These are phyloP conservation scores for Setomelanomma holmii DNA, from an alignment of 2,329 filamentous ascomycete species.

Conservation along the genomic window DNA sequence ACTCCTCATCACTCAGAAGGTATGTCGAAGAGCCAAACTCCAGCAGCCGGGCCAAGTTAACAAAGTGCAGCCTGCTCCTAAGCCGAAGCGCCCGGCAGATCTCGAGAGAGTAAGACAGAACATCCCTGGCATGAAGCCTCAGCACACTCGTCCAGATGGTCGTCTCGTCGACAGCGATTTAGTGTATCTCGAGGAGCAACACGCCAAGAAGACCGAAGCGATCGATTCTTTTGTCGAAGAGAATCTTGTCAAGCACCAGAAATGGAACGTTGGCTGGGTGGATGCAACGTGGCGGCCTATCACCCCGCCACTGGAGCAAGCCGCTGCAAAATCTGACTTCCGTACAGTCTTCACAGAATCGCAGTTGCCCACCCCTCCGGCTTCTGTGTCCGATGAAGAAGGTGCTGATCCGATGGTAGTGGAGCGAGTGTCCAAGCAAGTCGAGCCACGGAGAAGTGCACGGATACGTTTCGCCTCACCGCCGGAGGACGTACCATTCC, in stretches of 20 bases:
- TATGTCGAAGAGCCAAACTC: constrained; percentile 53
- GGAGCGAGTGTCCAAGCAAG: constrained; percentile 41
- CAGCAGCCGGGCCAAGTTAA: constrained; percentile 29
- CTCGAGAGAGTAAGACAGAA: constrained; percentile 69
- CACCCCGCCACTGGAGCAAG: constrained; percentile 72
- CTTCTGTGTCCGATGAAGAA: constrained; percentile 54
- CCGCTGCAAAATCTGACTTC: constrained; percentile 46
- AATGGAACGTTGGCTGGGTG: constrained; percentile 90
- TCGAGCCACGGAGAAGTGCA: constrained; percentile 33
- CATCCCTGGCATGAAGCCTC: constrained; percentile 63
- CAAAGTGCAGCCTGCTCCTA: constrained; percentile 41
- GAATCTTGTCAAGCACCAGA: constrained; percentile 85
- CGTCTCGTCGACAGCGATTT: constrained; percentile 79
- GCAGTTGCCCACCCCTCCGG: constrained; percentile 56
- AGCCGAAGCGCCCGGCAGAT: constrained; percentile 65
- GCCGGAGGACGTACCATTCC: constrained; percentile 47
- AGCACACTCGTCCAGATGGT: constrained; percentile 67
- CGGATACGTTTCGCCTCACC: constrained; percentile 49
- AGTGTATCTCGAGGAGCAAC: constrained; percentile 75
- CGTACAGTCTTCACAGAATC: constrained; percentile 48
- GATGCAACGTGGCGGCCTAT: constrained; percentile 87
- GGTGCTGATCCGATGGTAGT: constrained; percentile 49
- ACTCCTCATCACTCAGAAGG: constrained; percentile 83
- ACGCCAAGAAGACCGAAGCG: constrained; percentile 81
- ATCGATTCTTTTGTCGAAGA: constrained; percentile 83